These are phyloP conservation scores for Earliella scabrosa DNA, from an alignment of 1,284 basidiomycete species.

Conservation along the genomic window DNA sequence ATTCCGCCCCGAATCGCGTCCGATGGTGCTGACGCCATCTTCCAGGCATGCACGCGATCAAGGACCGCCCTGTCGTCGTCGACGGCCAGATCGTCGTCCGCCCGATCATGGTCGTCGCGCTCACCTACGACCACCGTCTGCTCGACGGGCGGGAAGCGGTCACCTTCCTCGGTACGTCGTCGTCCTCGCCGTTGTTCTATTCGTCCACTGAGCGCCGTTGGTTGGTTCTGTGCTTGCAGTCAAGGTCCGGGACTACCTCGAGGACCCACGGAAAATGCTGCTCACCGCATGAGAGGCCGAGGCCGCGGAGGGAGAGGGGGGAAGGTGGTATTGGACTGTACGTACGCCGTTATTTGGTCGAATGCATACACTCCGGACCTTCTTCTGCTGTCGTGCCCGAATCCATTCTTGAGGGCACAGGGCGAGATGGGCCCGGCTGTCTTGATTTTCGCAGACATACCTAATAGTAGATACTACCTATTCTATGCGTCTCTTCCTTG, in stretches of 20 bases:
- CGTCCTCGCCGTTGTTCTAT: background rate
- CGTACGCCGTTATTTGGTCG: background rate
- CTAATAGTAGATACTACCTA: no score
- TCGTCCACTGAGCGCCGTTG: no score
- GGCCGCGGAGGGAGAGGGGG: background rate
- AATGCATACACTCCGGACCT: background rate
- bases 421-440: no score
- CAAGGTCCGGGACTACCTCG: constrained; percentile 72
- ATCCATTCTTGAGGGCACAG: no score
- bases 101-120: constrained; percentile 94
- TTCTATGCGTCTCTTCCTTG: background rate
- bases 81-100: constrained; percentile 95
- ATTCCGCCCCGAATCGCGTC: background rate
- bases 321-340: background rate
- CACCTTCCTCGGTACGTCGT: constrained; percentile 89
- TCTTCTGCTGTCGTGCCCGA: background rate
- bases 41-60: constrained; percentile 93
- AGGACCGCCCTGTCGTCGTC: constrained; percentile 92
- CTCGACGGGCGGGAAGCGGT: constrained; percentile 97
- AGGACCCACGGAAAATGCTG: constrained; percentile 71
- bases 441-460: no score
- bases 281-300: constrained; percentile 33
- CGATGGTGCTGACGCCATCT: constrained; percentile 8
- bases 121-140: constrained; percentile 96
- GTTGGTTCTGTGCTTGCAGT: constrained; percentile 42